These are phyloP conservation scores for Russula foetens DNA, from an alignment of 768 basidiomycete species.

Conservation along the genomic window DNA sequence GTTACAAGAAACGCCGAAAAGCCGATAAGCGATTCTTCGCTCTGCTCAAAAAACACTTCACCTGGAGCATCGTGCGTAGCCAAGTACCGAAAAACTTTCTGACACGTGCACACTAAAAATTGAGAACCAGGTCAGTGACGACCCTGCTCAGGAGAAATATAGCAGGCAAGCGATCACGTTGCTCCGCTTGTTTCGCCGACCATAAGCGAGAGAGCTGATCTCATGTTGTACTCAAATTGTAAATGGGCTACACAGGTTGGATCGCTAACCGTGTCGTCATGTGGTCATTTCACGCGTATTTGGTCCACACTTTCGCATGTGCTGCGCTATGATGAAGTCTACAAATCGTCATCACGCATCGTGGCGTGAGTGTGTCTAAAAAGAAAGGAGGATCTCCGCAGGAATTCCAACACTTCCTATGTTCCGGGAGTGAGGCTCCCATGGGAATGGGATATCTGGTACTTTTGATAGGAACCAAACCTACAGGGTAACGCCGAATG, in stretches of 20 bases:
- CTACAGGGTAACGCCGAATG: neutral
- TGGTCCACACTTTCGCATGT: neutral
- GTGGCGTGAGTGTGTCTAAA: too few relatives aligned
- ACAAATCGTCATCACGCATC: neutral
- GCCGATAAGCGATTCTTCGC: slow-evolving; percentile 85
- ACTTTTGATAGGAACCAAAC: neutral
- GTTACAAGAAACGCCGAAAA: slow-evolving; percentile 91
- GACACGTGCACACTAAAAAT: neutral
- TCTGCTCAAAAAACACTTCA: slow-evolving; percentile 70
- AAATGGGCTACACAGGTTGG: neutral
- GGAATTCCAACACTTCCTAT: neutral
- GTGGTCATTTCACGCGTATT: too few relatives aligned
- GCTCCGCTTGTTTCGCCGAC: slow-evolving; percentile 34
- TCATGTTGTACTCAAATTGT: neutral
- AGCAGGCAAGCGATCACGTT: slow-evolving; percentile 60
- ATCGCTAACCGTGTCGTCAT: too few relatives aligned
- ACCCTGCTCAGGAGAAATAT: slow-evolving; percentile 51
- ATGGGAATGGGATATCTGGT: neutral
- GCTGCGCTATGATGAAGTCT: neutral
- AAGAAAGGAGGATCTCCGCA: neutral
- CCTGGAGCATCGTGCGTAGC: slow-evolving; percentile 51
- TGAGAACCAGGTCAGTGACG: slow-evolving; percentile 46
- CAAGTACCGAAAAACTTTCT: neutral
- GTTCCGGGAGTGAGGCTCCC: neutral
- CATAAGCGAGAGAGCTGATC: neutral